Conservation (phyloP, 2,329 filamentous ascomycete genomes). For the Orbilia oligospora region DNA sequence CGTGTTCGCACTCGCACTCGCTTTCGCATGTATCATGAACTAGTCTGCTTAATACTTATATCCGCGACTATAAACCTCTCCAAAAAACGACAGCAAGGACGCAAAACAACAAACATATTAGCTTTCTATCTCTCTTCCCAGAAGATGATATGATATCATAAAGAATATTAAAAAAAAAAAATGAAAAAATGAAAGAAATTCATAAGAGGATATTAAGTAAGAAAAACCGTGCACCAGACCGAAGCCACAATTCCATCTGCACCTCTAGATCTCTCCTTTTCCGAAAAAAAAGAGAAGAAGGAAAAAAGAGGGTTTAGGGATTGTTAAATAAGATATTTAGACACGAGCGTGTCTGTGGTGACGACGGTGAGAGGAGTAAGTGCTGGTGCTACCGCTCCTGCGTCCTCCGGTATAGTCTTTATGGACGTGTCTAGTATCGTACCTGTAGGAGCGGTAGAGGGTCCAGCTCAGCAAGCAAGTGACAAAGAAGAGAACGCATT, state of each 20-base stretch:
- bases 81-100: slow-evolving; percentile 12
- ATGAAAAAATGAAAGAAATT: no score
- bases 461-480: slow-evolving; percentile 79
- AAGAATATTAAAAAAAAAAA: slow-evolving; percentile 18
- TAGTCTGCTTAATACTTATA: slow-evolving; percentile 39
- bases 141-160: slow-evolving; percentile 17
- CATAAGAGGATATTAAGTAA: no score
- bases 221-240: slow-evolving; percentile 37
- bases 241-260: not conserved
- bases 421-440: slow-evolving; percentile 55
- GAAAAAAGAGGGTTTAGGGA: not conserved
- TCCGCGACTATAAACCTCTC: slow-evolving; percentile 31
- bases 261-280: no score
- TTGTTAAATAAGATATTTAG: slow-evolving; percentile 9
- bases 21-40: not conserved
- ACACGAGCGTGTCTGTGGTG: slow-evolving; percentile 56
- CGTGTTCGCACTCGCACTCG: not conserved
- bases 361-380: slow-evolving; percentile 58
- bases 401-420: slow-evolving; percentile 58
- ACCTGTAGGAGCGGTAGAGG: slow-evolving; percentile 64
- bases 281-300: not conserved
- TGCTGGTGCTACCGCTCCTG: slow-evolving; percentile 57
- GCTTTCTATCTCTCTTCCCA: slow-evolving; percentile 24
- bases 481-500: slow-evolving; percentile 82
- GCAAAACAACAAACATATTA: slow-evolving; percentile 18